Evolutionary conservation across 768 basidiomycete species (phyloP).

Genomic region (Mycena sanguinolenta): DNA sequence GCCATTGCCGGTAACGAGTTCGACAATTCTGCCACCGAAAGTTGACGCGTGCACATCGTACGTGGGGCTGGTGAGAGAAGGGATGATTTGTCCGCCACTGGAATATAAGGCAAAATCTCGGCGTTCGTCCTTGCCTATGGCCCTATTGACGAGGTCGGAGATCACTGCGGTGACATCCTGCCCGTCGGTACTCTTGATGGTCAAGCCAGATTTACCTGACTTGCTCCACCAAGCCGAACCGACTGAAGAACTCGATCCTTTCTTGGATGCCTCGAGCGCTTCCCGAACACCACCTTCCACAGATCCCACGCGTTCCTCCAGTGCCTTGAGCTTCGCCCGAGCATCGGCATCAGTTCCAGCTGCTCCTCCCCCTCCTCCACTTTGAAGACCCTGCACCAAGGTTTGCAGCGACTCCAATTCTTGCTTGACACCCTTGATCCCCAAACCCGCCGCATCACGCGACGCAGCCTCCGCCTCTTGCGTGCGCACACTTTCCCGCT

Average conservation of each 20-base stretch:
- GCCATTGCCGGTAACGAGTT: slow-evolving; percentile 72
- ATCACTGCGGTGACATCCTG: slow-evolving; percentile 80
- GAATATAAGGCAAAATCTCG: slow-evolving; percentile 91
- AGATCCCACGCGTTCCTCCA: slow-evolving; percentile 74
- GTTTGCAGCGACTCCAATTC: slow-evolving; percentile 69
- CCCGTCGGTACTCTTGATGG: slow-evolving; percentile 82
- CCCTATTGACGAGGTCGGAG: slow-evolving; percentile 79
- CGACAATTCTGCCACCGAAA: slow-evolving; percentile 61
- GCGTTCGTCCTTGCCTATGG: slow-evolving; percentile 73
- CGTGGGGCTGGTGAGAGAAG: slow-evolving; percentile 86
- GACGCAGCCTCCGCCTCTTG: slow-evolving; percentile 67
- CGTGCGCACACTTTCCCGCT: slow-evolving; percentile 58
- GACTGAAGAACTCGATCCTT: slow-evolving; percentile 43
- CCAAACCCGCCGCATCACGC: slow-evolving; percentile 58
- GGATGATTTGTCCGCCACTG: slow-evolving; percentile 84
- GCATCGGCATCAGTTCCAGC: slow-evolving; percentile 68
- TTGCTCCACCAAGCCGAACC: slow-evolving; percentile 82
- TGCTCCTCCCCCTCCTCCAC: slow-evolving; percentile 21
- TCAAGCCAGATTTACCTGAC: slow-evolving; percentile 63
- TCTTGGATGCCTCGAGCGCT: slow-evolving; percentile 32
- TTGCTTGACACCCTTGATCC: slow-evolving; percentile 63
- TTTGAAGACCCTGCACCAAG: slow-evolving; percentile 51
- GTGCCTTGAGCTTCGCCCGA: slow-evolving; percentile 60
- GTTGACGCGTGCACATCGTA: slow-evolving; percentile 72
- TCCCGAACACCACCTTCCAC: slow-evolving; percentile 49